Evolutionary conservation across 306 rosid species (phyloP), one percentile per base, ranked within the genome.

Genomic region (Quercus bicolor): DNA sequence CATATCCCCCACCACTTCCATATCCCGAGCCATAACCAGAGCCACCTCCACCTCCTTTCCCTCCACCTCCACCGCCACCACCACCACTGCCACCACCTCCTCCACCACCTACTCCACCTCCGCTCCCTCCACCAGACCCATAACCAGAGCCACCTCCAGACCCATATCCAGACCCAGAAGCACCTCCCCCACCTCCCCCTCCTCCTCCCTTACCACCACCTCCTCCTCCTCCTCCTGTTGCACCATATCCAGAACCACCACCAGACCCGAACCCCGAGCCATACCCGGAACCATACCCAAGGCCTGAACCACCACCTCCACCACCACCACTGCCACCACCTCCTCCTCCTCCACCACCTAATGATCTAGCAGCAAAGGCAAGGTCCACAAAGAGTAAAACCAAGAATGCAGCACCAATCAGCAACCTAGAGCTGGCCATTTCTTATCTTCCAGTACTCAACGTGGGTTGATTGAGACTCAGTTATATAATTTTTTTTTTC

Each of bases 361-460:
- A 2, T 31, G 79, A 51, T 60, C 94, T 85, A 23, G 88, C 88
- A 13, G 94, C 97, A 57, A 84, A 75, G 59, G 98, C 77, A 9
- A 89, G 19, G 74, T 94, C 93, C 28, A 86, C 70, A 82, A 89
- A 56, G 29, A 94, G 77, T 87, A 94, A 84, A 73, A 77, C 84
- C 87, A 87, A 66, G 78, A 94, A 78, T 74, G 71, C 83, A 56
- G 64, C 83, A 74, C 88, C 95, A 29, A 86, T 65, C 16, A 48
- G 53, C 77, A 83, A 77, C 84, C 85, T 91, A 55, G 82, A 51
- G 77, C 76, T 84, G 61, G 86, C 89, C 97, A 93, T 93, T 57
- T 23, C 37, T 56, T 5, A 79, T 76, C 70, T 69, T 34, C 0
- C 20, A 62, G 53, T 77, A 72, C 77, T 62, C 77, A 62, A 81